These are phyloP conservation scores for Neonectria magnoliae DNA, from an alignment of 2,329 filamentous ascomycete species.

Conservation along the genomic window DNA sequence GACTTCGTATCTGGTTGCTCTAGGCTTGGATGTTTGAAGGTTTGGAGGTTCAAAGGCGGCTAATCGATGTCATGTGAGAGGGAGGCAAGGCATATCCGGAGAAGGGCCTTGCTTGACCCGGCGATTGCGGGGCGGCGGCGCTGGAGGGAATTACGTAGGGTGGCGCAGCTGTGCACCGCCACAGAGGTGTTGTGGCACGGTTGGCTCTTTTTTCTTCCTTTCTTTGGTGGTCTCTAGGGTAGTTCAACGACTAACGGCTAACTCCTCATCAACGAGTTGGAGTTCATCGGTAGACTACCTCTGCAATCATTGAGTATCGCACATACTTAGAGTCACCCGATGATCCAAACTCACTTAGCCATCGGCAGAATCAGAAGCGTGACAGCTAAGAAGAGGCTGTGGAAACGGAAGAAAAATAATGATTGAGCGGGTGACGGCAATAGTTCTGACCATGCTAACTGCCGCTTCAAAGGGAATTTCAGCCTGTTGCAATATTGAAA, in stretches of 20 bases:
- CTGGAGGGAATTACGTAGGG: conserved; percentile 8
- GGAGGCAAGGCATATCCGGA: conserved; percentile 7
- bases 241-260: not conserved
- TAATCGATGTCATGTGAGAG: conserved; percentile 40
- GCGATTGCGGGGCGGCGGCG: conserved; percentile 24
- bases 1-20: not conserved
- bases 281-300: not conserved
- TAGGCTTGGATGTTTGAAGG: not conserved
- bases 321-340: not conserved
- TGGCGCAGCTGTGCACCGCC: conserved; percentile 15
- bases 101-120: not conserved
- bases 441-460: not conserved
- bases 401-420: not conserved
- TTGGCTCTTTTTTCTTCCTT: not conserved
- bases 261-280: not conserved
- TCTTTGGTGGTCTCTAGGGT: not conserved
- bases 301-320: not conserved
- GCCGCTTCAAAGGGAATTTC: not conserved
- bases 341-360: no score
- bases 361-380: no score
- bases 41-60: conserved; percentile 13
- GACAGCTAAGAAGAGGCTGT: no score
- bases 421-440: no score
- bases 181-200: not conserved
- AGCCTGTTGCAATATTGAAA: not conserved